phyloP scores from a whole-genome alignment of 192 early-diverging fungal genomes.

The Anaeromyces robustus region DNA sequence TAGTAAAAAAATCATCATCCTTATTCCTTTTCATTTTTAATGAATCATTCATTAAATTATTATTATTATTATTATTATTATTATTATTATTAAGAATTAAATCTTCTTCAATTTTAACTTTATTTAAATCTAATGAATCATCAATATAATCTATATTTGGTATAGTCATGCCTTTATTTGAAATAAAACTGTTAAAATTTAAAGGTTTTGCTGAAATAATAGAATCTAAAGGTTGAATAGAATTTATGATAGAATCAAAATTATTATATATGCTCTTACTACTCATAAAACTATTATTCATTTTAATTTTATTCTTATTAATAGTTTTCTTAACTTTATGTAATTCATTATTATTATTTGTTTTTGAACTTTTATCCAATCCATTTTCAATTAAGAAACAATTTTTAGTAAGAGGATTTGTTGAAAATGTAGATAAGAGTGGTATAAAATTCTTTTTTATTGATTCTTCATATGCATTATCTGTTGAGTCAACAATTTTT shows the following conservation, averaged over 20 bases:
- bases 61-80: too few relatives aligned
- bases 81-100: not conserved
- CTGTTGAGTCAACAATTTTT: not conserved
- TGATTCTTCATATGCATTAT: not conserved
- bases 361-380: not conserved
- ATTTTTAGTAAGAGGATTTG: not conserved
- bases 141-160: not conserved
- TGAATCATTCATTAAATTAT: too few relatives aligned
- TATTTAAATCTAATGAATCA: not conserved
- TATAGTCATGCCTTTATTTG: not conserved
- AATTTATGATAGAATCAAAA: not conserved
- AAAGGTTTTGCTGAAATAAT: not conserved
- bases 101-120: not conserved
- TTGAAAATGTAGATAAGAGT: not conserved
- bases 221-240: not conserved
- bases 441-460: not conserved
- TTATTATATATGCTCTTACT: not conserved
- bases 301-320: not conserved
- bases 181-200: not conserved
- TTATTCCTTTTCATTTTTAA: not conserved
- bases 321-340: not conserved
- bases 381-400: not conserved
- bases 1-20: not conserved
- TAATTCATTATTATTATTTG: not conserved
- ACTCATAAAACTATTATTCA: not conserved